Percentiles rank a stretch among this genome's conserved stretches.
Evolutionary conservation across 2,329 filamentous ascomycete genomes (phyloP).

Genomic region (Colletotrichum sp.): DNA sequence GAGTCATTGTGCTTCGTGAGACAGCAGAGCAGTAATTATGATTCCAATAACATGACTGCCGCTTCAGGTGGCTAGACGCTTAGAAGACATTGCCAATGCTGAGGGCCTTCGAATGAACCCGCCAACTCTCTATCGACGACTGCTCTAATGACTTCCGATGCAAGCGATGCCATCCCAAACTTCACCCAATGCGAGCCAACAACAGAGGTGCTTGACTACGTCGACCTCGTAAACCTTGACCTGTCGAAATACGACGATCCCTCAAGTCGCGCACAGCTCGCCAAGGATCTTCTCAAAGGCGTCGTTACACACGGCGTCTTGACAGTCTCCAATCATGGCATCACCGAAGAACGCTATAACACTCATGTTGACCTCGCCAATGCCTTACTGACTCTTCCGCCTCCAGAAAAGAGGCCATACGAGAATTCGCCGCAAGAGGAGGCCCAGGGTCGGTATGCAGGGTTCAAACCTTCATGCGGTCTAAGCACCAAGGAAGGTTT

Average conservation of each 20-base stretch:
- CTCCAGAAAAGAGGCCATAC: neutral
- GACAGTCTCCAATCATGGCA: neutral
- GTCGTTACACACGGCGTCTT: neutral
- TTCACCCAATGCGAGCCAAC: neutral
- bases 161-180: neutral
- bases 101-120: neutral
- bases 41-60: neutral
- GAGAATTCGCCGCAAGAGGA: neutral
- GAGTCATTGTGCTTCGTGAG: neutral
- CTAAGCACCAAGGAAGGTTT: constrained; percentile 21
- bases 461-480: constrained; percentile 30
- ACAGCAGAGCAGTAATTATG: neutral
- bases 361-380: neutral
- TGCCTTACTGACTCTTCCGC: neutral
- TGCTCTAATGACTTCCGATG: neutral
- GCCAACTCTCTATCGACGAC: too few relatives aligned
- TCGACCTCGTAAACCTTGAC: neutral
- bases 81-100: neutral
- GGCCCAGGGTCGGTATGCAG: constrained; percentile 30
- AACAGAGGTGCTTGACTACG: neutral
- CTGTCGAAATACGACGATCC: neutral
- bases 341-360: neutral
- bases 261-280: neutral
- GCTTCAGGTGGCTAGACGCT: neutral
- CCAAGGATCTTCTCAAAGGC: neutral